These are phyloP conservation scores for Neopestalotiopsis sp. DNA, from an alignment of 2,329 filamentous ascomycete genomes.

Conservation along the genomic window DNA sequence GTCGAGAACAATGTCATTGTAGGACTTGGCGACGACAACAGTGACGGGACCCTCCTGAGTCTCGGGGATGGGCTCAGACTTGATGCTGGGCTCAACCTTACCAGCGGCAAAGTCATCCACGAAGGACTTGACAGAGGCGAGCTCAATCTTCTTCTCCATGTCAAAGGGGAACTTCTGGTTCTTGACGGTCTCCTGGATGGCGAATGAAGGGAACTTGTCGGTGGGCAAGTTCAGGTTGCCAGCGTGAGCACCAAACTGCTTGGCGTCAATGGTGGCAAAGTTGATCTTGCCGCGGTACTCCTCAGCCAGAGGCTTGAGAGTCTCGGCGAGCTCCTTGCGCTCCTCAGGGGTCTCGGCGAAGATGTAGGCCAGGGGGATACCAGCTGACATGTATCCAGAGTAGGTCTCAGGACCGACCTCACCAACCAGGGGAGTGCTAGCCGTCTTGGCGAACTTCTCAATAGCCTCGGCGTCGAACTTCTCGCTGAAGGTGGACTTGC, in stretches of 20 bases:
- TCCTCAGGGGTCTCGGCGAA: constrained; percentile 93
- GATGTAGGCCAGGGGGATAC: constrained; percentile 94
- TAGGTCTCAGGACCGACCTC: constrained; percentile 98
- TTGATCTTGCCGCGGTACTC: constrained; percentile 94
- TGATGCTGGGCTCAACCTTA: constrained; percentile 95
- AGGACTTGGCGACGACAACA: constrained; percentile 91
- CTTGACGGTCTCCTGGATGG: constrained; percentile 93
- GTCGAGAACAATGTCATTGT: constrained; percentile 89
- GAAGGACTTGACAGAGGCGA: constrained; percentile 76
- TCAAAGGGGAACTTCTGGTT: constrained; percentile 98
- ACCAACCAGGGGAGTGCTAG: constrained; percentile 88
- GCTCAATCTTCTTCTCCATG: constrained; percentile 79
- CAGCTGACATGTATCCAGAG: constrained; percentile 89
- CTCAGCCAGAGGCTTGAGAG: constrained; percentile 85
- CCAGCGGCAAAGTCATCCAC: constrained; percentile 84
- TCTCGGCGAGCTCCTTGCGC: constrained; percentile 77
- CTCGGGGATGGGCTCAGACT: constrained; percentile 97
- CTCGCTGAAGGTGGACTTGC: constrained; percentile 83
- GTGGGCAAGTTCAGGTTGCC: constrained; percentile 96
- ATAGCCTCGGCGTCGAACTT: constrained; percentile 84
- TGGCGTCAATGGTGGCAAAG: constrained; percentile 97
- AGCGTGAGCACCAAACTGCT: constrained; percentile 91
- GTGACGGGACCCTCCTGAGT: constrained; percentile 88
- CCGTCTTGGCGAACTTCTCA: constrained; percentile 80
- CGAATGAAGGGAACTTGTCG: constrained; percentile 95